These are phyloP conservation scores for Leccinum longicurvipes DNA, from an alignment of 768 basidiomycete genomes.

Conservation along the genomic window DNA sequence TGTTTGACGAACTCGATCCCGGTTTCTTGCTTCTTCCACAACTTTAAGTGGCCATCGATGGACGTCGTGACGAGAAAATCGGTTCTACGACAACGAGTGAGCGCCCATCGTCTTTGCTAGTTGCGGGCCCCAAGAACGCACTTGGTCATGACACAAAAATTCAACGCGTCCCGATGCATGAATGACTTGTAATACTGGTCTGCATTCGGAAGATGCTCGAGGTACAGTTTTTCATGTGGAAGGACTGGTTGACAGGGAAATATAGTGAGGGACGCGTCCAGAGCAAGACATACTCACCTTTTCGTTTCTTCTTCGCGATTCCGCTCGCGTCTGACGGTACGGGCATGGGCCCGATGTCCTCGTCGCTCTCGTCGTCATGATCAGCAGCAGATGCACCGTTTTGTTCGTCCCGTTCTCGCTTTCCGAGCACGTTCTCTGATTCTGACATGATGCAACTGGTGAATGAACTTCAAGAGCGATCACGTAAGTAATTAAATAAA, in stretches of 20 bases:
- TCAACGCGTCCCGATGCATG: constrained; percentile 94
- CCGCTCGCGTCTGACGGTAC: constrained; percentile 42
- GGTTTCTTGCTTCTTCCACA: constrained; percentile 98
- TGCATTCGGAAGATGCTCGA: constrained; percentile 87
- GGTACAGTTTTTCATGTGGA: constrained; percentile 88
- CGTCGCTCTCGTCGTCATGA: constrained; percentile 54
- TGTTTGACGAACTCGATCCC: constrained; percentile 99
- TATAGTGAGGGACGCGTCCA: background rate
- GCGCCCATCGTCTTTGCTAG: background rate
- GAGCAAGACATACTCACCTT: constrained; percentile 50
- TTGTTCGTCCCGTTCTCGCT: constrained; percentile 47
- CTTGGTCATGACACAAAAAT: constrained; percentile 88
- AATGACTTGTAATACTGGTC: constrained; percentile 97
- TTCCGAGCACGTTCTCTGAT: constrained; percentile 56
- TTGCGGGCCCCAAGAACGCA: constrained; percentile 33
- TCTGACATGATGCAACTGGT: constrained; percentile 36
- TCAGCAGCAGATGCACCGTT: constrained; percentile 7
- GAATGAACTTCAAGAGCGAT: background rate
- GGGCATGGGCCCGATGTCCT: constrained; percentile 90
- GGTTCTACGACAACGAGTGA: constrained; percentile 54
- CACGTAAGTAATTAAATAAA: constrained; percentile 9
- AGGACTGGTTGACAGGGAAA: constrained; percentile 55
- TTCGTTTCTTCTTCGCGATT: constrained; percentile 72
- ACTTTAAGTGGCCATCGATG: constrained; percentile 89
- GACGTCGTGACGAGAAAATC: constrained; percentile 94